Conservation (phyloP, 1,284 basidiomycete species). For the Schizophyllum commune region DNA sequence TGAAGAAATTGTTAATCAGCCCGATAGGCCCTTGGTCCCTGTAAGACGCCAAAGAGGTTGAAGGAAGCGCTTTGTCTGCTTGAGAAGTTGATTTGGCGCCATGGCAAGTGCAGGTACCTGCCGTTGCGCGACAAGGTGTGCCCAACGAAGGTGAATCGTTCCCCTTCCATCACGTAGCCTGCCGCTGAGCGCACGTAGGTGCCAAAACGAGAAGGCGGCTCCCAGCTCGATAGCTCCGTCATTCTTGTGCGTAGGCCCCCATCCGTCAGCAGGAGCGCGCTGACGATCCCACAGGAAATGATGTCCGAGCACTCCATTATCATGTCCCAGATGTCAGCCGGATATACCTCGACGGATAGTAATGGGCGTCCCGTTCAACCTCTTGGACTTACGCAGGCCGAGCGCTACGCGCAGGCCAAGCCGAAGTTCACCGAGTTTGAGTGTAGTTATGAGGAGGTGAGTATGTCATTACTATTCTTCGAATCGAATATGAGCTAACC, state of each 20-base stretch:
- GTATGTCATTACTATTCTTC: conserved; percentile 2
- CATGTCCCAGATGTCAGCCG: conserved; percentile 40
- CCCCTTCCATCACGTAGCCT: too few species aligned
- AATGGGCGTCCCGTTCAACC: conserved; percentile 35
- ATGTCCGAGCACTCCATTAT: conserved; percentile 56
- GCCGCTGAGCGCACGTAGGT: neutral
- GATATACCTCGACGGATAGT: conserved; percentile 39
- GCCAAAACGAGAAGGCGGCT: conserved; percentile 15
- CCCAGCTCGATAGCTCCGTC: conserved; percentile 41
- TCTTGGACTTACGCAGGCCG: conserved; percentile 40
- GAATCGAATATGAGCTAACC: neutral
- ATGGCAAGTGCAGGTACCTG: conserved; percentile 66
- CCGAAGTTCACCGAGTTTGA: conserved; percentile 76
- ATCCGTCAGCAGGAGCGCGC: neutral
- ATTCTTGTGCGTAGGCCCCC: conserved; percentile 40
- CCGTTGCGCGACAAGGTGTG: conserved; percentile 59
- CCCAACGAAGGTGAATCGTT: conserved; percentile 59
- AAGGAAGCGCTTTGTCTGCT: conserved; percentile 46
- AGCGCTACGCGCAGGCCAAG: conserved; percentile 41
- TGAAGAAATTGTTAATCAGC: conserved; percentile 1
- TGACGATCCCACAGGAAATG: conserved; percentile 44
- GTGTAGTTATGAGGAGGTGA: conserved; percentile 56
- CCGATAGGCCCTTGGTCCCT: conserved; percentile 34
- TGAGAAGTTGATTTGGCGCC: conserved; percentile 59
- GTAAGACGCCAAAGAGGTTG: conserved; percentile 70